Evolutionary conservation across 2,329 filamentous ascomycete genomes (phyloP).

Genomic region (Ophiostoma australiae): DNA sequence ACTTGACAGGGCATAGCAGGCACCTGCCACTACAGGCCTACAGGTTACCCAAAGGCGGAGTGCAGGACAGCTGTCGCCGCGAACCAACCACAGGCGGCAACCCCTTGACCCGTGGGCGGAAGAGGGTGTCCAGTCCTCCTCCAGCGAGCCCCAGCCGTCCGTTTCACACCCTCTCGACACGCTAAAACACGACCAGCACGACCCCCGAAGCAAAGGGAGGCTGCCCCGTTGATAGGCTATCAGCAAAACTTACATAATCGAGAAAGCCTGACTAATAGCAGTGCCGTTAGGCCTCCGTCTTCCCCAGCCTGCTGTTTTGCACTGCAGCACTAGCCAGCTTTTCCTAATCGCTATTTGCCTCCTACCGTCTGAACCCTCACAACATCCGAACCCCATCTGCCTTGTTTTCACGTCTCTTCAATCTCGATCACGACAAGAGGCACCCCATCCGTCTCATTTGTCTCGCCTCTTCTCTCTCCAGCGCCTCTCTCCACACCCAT

Average conservation of each 20-base stretch:
- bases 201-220: not conserved
- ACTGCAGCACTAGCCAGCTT: conserved; percentile 7
- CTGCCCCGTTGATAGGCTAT: not conserved
- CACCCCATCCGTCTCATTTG: not conserved
- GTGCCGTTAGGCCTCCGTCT: not conserved
- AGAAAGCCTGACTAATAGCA: not conserved
- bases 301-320: not conserved
- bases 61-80: not conserved
- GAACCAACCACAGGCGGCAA: not conserved
- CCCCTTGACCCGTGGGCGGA: not conserved
- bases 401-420: not conserved
- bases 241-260: not conserved
- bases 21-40: not conserved
- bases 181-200: not conserved
- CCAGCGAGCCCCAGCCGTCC: not conserved
- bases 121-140: not conserved
- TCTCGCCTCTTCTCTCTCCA: not conserved
- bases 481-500: not conserved
- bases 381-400: not conserved
- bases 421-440: conserved; percentile 2
- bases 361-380: not conserved
- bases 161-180: conserved; percentile 5
- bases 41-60: not conserved
- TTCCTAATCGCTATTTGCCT: conserved; percentile 7
- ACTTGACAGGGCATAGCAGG: not conserved